Evolutionary conservation across 169 alveolate species (phyloP).

Genomic region (Eimeria praecox): DNA sequence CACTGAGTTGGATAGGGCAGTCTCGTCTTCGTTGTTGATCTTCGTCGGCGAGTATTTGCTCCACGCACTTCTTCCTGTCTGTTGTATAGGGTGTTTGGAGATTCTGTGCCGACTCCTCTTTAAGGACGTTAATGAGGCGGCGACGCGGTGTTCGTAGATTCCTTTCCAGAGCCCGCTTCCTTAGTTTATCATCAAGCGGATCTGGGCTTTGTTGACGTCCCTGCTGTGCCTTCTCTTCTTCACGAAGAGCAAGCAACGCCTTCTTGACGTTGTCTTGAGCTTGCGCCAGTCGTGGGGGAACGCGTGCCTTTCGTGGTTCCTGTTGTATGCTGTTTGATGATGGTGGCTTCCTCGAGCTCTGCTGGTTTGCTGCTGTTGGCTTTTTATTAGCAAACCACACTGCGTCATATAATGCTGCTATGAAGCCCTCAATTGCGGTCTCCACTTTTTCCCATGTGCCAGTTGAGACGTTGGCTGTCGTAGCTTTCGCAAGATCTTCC

Average conservation of each 20-base stretch:
- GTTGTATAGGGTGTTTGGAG: neutral
- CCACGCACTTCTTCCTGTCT: neutral
- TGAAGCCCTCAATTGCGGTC: neutral
- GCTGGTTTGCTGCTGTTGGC: neutral
- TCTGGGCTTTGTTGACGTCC: neutral
- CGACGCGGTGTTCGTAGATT: neutral
- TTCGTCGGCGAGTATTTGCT: neutral
- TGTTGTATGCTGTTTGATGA: no score
- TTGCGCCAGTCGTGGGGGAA: neutral
- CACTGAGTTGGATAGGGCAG: conserved; percentile 5
- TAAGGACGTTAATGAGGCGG: neutral
- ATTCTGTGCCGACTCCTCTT: neutral
- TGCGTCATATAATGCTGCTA: neutral
- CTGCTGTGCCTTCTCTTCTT: neutral
- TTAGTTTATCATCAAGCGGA: no score
- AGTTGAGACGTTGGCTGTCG: neutral
- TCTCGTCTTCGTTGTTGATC: neutral
- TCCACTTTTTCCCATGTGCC: neutral
- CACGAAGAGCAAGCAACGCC: neutral
- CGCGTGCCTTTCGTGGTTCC: neutral
- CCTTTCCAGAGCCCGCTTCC: neutral
- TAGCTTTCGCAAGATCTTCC: neutral
- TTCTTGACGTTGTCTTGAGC: neutral
- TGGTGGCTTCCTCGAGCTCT: no score
- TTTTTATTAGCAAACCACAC: neutral